Evolutionary conservation across 2,329 filamentous ascomycete species (phyloP).

Genomic region (Diaporthe nobilis): DNA sequence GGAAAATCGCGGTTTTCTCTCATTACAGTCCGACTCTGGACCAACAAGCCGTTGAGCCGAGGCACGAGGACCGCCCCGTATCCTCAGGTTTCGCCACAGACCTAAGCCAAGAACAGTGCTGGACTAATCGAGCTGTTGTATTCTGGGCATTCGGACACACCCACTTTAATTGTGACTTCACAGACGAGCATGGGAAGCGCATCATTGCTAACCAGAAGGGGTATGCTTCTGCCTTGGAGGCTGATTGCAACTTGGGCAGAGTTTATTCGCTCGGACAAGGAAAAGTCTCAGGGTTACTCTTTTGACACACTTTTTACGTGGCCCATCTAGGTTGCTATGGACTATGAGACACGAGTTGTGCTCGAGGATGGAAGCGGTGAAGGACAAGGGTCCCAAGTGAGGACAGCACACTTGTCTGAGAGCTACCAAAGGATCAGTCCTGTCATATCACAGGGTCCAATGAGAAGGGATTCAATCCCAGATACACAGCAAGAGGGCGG

Average conservation of each 20-base stretch:
- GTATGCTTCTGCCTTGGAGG: neutral
- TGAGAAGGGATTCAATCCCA: too few species aligned
- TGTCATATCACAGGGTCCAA: too few species aligned
- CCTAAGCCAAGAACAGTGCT: conserved; percentile 53
- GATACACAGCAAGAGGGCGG: too few species aligned
- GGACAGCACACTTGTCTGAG: too few species aligned
- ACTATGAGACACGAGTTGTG: too few species aligned
- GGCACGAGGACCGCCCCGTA: conserved; percentile 42
- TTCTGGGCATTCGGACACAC: conserved; percentile 66
- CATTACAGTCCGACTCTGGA: conserved; percentile 45
- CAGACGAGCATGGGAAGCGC: neutral
- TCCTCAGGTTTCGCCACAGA: conserved; percentile 57
- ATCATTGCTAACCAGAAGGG: conserved; percentile 8
- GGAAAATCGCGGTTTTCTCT: conserved; percentile 39
- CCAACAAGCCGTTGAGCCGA: conserved; percentile 25
- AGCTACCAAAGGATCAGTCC: too few species aligned
- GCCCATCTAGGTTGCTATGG: too few species aligned
- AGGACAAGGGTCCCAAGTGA: too few species aligned
- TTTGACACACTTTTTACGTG: too few species aligned
- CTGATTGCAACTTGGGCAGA: neutral
- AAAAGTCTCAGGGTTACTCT: neutral
- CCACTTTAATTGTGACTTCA: conserved; percentile 61
- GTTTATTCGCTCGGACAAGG: neutral
- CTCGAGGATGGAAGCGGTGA: too few species aligned
- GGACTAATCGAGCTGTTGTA: conserved; percentile 51